Conservation (phyloP, 371 early-diverging fungal genomes). For the Mortierella sp. region DNA sequence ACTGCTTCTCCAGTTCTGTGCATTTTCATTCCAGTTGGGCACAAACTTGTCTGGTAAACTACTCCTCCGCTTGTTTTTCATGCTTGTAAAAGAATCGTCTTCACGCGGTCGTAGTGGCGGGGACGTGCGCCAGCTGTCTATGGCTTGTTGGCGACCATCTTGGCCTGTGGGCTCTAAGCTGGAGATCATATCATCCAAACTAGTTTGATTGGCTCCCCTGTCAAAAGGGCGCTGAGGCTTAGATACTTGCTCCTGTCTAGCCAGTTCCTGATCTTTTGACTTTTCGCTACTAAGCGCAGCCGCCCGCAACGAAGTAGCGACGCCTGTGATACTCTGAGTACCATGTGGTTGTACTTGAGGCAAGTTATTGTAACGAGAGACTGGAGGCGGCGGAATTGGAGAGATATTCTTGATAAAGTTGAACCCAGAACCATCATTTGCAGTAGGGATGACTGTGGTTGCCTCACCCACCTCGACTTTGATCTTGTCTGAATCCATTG, state of each 20-base stretch:
- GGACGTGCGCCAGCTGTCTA: slow-evolving; percentile 45
- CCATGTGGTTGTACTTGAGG: neutral
- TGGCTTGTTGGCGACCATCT: slow-evolving; percentile 41
- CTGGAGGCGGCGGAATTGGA: slow-evolving; percentile 22
- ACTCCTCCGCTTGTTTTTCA: slow-evolving; percentile 50
- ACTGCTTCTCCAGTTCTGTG: slow-evolving; percentile 41
- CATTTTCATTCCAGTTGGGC: slow-evolving; percentile 51
- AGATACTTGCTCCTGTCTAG: slow-evolving; percentile 4
- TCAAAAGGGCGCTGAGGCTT: neutral
- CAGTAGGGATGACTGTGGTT: slow-evolving; percentile 34
- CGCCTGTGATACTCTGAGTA: slow-evolving; percentile 32
- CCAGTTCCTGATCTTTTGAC: neutral
- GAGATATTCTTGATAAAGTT: slow-evolving; percentile 40
- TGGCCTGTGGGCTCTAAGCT: slow-evolving; percentile 10
- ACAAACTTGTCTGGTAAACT: slow-evolving; percentile 56
- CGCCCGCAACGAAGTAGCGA: slow-evolving; percentile 31
- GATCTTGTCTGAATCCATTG: slow-evolving; percentile 45
- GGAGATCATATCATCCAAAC: slow-evolving; percentile 43
- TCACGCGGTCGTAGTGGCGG: slow-evolving; percentile 34
- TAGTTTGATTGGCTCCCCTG: slow-evolving; percentile 38
- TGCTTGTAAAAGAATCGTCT: slow-evolving; percentile 18
- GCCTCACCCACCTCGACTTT: slow-evolving; percentile 52
- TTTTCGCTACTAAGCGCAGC: slow-evolving; percentile 25
- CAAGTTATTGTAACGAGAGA: slow-evolving; percentile 7
- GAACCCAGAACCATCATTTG: slow-evolving; percentile 32